Conservation (phyloP, 2,329 filamentous ascomycete species). For the Gnomoniopsis smithogilvyi region DNA sequence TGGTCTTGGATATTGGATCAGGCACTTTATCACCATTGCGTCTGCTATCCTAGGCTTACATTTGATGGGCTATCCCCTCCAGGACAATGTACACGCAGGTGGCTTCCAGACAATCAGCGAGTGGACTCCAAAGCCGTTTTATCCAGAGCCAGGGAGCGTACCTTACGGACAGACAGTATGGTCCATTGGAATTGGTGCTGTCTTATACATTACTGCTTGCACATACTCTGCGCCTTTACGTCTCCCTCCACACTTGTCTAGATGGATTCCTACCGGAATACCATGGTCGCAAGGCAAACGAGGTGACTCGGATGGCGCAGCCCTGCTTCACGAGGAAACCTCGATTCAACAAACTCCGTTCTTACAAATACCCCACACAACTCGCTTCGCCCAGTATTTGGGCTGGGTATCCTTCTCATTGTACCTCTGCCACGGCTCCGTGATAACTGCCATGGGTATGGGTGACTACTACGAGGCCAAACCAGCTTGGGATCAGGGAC, state of each 20-base stretch:
- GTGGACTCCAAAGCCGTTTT: not conserved
- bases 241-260: not conserved
- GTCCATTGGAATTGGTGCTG: not conserved
- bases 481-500: not conserved
- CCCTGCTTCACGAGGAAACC: too few relatives aligned
- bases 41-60: not conserved
- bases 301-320: too few relatives aligned
- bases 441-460: not conserved
- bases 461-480: not conserved
- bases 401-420: constrained; percentile 22
- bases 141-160: not conserved
- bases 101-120: not conserved
- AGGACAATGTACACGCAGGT: not conserved
- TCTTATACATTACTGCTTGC: not conserved
- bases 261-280: too few relatives aligned
- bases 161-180: not conserved
- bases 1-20: not conserved
- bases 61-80: not conserved
- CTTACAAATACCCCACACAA: constrained; percentile 21
- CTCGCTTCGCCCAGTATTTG: constrained; percentile 21
- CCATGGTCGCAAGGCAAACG: too few relatives aligned
- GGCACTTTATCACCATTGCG: not conserved
- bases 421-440: constrained; percentile 19
- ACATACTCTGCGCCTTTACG: not conserved
- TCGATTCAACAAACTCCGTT: constrained; percentile 5